A percentile compares a stretch with the other conserved stretches of the same genome.
phyloP scores from a whole-genome alignment of 1,284 basidiomycete genomes.

The Cutaneotrichosporon cutaneum region DNA sequence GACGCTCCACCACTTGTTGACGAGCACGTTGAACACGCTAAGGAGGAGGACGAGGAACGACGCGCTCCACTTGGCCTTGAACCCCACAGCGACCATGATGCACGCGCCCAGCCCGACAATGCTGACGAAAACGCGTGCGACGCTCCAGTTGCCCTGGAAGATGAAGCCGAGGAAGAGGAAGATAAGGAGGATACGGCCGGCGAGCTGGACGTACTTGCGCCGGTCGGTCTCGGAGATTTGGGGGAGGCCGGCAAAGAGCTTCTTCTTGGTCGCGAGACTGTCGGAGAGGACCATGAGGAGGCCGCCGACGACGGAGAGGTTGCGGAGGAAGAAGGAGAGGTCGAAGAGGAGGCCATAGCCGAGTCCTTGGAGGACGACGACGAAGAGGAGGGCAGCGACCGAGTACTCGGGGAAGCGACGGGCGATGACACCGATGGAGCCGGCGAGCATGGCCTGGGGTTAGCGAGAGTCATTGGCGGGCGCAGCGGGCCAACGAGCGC shows the following conservation, averaged over 20 bases:
- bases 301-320: slow-evolving; percentile 86
- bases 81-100: slow-evolving; percentile 94
- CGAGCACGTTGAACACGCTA: slow-evolving; percentile 93
- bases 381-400: slow-evolving; percentile 81
- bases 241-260: slow-evolving; percentile 88
- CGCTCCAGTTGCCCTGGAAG: slow-evolving; percentile 85
- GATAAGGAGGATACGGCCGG: slow-evolving; percentile 94
- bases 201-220: slow-evolving; percentile 98
- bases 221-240: slow-evolving; percentile 90
- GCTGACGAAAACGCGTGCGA: slow-evolving; percentile 80
- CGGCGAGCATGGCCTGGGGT: slow-evolving; percentile 80
- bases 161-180: slow-evolving; percentile 99
- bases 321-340: slow-evolving; percentile 98
- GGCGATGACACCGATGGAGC: slow-evolving; percentile 81
- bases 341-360: slow-evolving; percentile 96
- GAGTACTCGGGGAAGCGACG: slow-evolving; percentile 87
- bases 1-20: slow-evolving; percentile 99
- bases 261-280: slow-evolving; percentile 80
- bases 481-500: too few relatives aligned
- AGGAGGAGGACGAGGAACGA: slow-evolving; percentile 92
- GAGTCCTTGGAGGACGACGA: slow-evolving; percentile 92
- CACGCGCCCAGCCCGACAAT: slow-evolving; percentile 88
- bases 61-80: slow-evolving; percentile 99
- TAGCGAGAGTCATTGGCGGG: slow-evolving; percentile 5
- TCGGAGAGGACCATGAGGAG: slow-evolving; percentile 98